Percentiles rank a stretch among this genome's conserved stretches.
Conservation (phyloP, 1,284 basidiomycete species). For the Waitea zeae region DNA sequence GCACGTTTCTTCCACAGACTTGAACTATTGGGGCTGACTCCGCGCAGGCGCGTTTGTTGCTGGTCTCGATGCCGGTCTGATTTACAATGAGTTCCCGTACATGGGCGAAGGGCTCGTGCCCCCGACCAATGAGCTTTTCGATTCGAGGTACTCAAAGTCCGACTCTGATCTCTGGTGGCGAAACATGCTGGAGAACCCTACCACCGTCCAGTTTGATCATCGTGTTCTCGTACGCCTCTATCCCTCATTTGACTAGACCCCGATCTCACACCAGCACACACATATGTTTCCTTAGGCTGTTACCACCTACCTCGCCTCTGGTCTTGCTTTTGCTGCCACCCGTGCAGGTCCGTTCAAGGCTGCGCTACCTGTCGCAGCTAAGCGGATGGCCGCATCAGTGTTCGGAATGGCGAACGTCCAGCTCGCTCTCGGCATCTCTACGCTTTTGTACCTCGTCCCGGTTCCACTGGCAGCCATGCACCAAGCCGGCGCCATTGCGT, state of each 20-base stretch:
- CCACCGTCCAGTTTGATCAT: slow-evolving; percentile 95
- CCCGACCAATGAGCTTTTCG: slow-evolving; percentile 72
- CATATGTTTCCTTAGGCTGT: slow-evolving; percentile 36
- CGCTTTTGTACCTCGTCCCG: slow-evolving; percentile 88
- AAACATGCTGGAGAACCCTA: slow-evolving; percentile 94
- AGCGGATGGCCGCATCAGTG: slow-evolving; percentile 44
- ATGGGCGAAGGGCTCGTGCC: slow-evolving; percentile 89
- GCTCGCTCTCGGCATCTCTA: slow-evolving; percentile 80
- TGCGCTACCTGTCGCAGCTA: slow-evolving; percentile 50
- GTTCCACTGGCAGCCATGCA: slow-evolving; percentile 85
- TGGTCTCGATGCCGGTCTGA: slow-evolving; percentile 87
- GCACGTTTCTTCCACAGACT: slow-evolving; percentile 6
- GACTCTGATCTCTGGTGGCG: slow-evolving; percentile 77
- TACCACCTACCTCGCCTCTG: slow-evolving; percentile 63
- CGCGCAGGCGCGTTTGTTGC: slow-evolving; percentile 86
- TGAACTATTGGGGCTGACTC: slow-evolving; percentile 5
- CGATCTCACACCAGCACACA: slow-evolving; percentile 3
- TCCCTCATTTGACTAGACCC: too few relatives aligned
- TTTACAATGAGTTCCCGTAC: slow-evolving; percentile 96
- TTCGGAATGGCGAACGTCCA: slow-evolving; percentile 80
- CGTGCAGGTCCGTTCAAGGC: slow-evolving; percentile 34
- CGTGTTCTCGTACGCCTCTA: slow-evolving; percentile 65
- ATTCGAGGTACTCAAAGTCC: slow-evolving; percentile 53
- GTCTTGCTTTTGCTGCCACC: slow-evolving; percentile 43
- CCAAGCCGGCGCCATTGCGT: slow-evolving; percentile 84